These are phyloP conservation scores for Sistotremastrum niveocremeum DNA, from an alignment of 768 basidiomycete genomes.

Conservation along the genomic window DNA sequence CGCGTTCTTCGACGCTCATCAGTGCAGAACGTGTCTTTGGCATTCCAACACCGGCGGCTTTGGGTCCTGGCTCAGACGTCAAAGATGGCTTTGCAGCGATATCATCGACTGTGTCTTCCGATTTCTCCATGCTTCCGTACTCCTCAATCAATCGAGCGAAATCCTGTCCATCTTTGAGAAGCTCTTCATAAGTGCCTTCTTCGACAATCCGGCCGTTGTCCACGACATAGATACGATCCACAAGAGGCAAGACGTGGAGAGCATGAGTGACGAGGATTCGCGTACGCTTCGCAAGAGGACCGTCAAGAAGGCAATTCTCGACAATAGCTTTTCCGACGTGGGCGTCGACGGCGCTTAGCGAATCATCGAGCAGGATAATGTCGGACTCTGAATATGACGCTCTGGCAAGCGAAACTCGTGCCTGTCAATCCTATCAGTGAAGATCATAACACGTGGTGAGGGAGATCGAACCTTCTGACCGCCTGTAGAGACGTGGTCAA, in stretches of 20 bases:
- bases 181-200: constrained; percentile 24
- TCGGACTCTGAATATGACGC: constrained; percentile 32
- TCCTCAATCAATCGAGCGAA: constrained; percentile 26
- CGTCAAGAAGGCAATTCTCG: constrained; percentile 20
- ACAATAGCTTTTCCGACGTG: constrained; percentile 23
- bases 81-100: no score
- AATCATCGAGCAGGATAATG: constrained; percentile 34
- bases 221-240: constrained; percentile 17
- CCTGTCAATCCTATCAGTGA: constrained; percentile 8
- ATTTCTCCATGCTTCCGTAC: constrained; percentile 19
- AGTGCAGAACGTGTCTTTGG: constrained; percentile 8
- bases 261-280: constrained; percentile 20
- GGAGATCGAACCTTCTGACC: constrained; percentile 4
- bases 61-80: no score
- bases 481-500: not conserved
- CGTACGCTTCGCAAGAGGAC: constrained; percentile 17
- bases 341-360: constrained; percentile 31
- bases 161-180: constrained; percentile 17
- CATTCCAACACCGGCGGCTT: no score
- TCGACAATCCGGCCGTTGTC: constrained; percentile 17
- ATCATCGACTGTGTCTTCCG: no score
- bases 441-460: no score
- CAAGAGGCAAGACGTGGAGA: constrained; percentile 9
- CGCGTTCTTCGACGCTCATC: constrained; percentile 44
- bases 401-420: constrained; percentile 25